Conservation (phyloP, 106 monocot species). For the Allium sativum region DNA sequence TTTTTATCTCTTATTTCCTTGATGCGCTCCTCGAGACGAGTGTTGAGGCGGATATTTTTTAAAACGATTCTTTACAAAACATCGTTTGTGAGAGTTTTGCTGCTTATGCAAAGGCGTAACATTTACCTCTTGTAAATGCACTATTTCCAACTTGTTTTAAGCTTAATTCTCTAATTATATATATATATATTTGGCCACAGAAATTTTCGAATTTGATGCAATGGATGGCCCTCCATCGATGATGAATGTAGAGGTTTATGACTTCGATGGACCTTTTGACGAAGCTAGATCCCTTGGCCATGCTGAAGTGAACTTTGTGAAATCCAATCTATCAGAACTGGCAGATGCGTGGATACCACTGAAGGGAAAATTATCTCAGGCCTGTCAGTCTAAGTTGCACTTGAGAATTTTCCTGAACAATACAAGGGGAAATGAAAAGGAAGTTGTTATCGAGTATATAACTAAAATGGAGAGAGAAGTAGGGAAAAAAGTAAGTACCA, state of each 20-base stretch:
- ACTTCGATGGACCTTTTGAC: constrained; percentile 94
- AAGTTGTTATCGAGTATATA: constrained; percentile 64
- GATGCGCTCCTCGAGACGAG: no score
- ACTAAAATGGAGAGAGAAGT: constrained; percentile 90
- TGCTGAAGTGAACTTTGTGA: constrained; percentile 89
- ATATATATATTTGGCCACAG: constrained; percentile 17
- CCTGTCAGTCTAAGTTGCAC: constrained; percentile 77
- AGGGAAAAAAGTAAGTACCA: constrained; percentile 64
- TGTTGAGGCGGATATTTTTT: no score
- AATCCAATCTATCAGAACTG: constrained; percentile 60
- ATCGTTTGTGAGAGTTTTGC: no score
- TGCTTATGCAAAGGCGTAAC: no score
- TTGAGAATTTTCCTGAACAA: constrained; percentile 76
- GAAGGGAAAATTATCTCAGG: constrained; percentile 79
- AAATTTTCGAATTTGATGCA: constrained; percentile 96
- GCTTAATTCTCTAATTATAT: no score
- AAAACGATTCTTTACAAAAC: no score
- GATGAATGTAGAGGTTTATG: constrained; percentile 66
- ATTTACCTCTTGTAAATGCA: no score
- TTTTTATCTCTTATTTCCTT: no score
- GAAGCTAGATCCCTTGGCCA: constrained; percentile 72
- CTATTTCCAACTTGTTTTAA: no score
- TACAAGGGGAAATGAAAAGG: constrained; percentile 58
- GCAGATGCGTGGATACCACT: constrained; percentile 82
- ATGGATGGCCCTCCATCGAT: constrained; percentile 86